These are phyloP conservation scores for Picea abies DNA, from an alignment of 83 land plant genomes.

Conservation along the genomic window DNA sequence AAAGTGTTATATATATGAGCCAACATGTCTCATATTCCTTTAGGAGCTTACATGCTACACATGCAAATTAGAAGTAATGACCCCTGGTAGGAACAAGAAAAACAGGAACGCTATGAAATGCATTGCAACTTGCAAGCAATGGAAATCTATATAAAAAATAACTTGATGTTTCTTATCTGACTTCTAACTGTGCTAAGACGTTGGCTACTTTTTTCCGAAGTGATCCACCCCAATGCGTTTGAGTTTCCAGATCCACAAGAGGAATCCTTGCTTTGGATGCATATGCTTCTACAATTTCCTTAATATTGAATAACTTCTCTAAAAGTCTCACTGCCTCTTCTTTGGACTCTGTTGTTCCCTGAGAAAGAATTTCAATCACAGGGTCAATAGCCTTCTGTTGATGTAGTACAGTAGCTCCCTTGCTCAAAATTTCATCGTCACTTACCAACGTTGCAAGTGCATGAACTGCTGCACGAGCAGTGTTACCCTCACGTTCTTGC, in stretches of 20 bases:
- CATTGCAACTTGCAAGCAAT: no score
- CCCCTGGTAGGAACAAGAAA: no score
- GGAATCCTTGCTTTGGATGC: slow-evolving; percentile 32
- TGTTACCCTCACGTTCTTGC: no score
- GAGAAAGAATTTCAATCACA: slow-evolving; percentile 27
- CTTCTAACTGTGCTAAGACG: slow-evolving; percentile 28
- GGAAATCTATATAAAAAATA: no score
- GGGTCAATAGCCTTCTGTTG: slow-evolving; percentile 41
- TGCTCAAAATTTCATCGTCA: slow-evolving; percentile 28
- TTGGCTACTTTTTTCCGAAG: slow-evolving; percentile 37
- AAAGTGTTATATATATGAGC: no score
- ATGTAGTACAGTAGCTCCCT: slow-evolving; percentile 43
- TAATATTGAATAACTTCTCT: slow-evolving; percentile 30
- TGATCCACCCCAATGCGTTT: slow-evolving; percentile 26
- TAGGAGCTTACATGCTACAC: no score
- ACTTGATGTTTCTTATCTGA: no score
- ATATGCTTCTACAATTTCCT: slow-evolving; percentile 36
- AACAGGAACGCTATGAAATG: no score
- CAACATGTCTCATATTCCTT: no score
- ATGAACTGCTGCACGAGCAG: slow-evolving; percentile 50
- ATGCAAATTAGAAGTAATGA: no score
- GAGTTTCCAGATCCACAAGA: slow-evolving; percentile 40
- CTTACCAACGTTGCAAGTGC: slow-evolving; percentile 52
- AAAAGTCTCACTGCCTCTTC: slow-evolving; percentile 38
- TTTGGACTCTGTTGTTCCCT: no score